Base-by-base conservation (phyloP, 73 alveolate genomes). In the Stentor roeselii region DNA sequence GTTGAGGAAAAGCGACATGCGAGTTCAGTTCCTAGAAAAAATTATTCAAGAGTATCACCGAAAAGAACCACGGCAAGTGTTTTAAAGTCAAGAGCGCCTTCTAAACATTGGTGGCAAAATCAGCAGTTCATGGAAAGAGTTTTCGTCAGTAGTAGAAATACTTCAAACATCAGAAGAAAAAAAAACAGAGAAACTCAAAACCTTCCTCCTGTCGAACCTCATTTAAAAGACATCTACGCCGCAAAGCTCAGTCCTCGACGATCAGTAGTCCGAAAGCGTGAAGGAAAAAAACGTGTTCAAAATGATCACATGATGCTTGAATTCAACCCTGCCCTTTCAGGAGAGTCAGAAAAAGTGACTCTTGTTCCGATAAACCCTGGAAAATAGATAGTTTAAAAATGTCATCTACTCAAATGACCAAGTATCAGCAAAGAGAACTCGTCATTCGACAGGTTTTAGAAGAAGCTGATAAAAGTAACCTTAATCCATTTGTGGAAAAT, bases 201-300 rank as follows among this genome's bases (percentile, higher is more conserved):
- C 67, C 67, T 50, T 50, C 67, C 67, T 50, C 67, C 67, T 11
- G 67, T 50, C 67, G 67, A 50, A 21, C 67, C 67, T 6, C 67
- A 50, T 6, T 11, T 50, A 11, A 50, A 50, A 50, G 67, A 50
- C 21, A 50, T 50, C 6, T 50, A 50, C 67, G 67, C 67, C 30
- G 21, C 67, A 50, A 50, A 21, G 67, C 67, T 50, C 67, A 50
- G 67, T 50, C 67, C 67, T 6, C 6, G 67, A 50, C 6, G 67
- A 21, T 50, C 67, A 50, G 6, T 50, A 21, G 30, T 21, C 6
- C 6, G 67, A 50, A 6, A 21, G 6, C 67, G 67, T 50, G 67
- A 50, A 21, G 21, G 6, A 11, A 50, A 50, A 50, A 50, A 50
- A 21, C 21, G 30, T 21, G 21, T 50, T 50, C 30, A 50, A 50